These are phyloP conservation scores for Hyphodiscus sp. DNA, from an alignment of 2,329 filamentous ascomycete species.

Conservation along the genomic window DNA sequence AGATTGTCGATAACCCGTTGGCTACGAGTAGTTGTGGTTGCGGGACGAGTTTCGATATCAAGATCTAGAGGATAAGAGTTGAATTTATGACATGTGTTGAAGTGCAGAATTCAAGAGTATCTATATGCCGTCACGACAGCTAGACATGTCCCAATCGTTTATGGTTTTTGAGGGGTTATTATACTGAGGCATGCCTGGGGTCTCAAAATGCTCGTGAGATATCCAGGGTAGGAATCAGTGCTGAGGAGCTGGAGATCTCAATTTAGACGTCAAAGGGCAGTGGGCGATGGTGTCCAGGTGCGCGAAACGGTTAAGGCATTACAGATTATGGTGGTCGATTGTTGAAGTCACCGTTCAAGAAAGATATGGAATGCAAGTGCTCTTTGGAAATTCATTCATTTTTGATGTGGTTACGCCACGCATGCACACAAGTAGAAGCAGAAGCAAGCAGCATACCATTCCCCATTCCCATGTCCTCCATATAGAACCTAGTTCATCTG, in stretches of 20 bases:
- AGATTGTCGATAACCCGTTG: slow-evolving; percentile 86
- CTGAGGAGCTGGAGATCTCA: too few species aligned
- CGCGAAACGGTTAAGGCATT: too few species aligned
- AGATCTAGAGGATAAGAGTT: slow-evolving; percentile 39
- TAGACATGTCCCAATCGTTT: too few species aligned
- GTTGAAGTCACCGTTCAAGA: not conserved
- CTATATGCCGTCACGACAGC: too few species aligned
- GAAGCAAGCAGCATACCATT: not conserved
- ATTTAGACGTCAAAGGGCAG: too few species aligned
- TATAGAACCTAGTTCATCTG: slow-evolving; percentile 81
- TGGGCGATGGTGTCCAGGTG: too few species aligned
- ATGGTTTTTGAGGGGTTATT: too few species aligned
- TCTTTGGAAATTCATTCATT: slow-evolving; percentile 11
- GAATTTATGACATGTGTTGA: not conserved
- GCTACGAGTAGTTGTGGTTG: slow-evolving; percentile 95
- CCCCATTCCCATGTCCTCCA: slow-evolving; percentile 3
- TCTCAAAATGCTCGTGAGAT: too few species aligned
- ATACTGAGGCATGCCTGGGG: too few species aligned
- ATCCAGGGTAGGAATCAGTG: too few species aligned
- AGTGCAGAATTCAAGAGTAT: not conserved
- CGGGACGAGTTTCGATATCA: slow-evolving; percentile 95
- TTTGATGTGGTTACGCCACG: slow-evolving; percentile 22
- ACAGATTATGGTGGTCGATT: too few species aligned
- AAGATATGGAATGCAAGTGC: not conserved
- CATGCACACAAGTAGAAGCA: slow-evolving; percentile 13